Percentiles rank a stretch among this genome's conserved stretches.
Conservation (phyloP, 805 yeast species). For the Cyberlindnera saturnus region DNA sequence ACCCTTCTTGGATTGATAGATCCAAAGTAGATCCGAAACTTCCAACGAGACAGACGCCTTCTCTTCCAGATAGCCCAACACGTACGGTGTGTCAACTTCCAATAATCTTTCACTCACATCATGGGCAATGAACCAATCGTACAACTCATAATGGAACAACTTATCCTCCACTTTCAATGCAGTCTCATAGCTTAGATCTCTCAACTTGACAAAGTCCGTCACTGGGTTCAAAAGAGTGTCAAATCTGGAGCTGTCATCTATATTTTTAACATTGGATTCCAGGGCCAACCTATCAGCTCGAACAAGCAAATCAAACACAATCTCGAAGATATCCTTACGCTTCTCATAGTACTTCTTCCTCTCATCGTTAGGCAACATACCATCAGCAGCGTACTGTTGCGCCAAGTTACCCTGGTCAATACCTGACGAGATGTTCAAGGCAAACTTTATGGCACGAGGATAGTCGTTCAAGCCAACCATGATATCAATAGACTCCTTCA, state of each 20-base stretch:
- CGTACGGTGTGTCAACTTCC: constrained; percentile 75
- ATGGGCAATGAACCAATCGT: constrained; percentile 84
- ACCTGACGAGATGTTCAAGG: constrained; percentile 68
- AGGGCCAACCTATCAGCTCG: constrained; percentile 64
- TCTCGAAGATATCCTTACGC: constrained; percentile 56
- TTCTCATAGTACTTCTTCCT: constrained; percentile 44
- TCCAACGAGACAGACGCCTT: constrained; percentile 57
- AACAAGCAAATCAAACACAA: constrained; percentile 70
- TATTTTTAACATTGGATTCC: constrained; percentile 22
- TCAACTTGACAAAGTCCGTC: constrained; percentile 39
- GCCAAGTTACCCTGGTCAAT: constrained; percentile 58
- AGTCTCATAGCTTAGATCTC: constrained; percentile 68
- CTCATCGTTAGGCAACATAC: constrained; percentile 42
- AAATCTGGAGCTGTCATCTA: constrained; percentile 7
- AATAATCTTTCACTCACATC: constrained; percentile 72
- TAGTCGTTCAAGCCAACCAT: constrained; percentile 74
- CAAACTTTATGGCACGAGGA: constrained; percentile 81
- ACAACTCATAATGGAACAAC: constrained; percentile 84
- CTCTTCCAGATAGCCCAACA: constrained; percentile 70
- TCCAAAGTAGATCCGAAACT: constrained; percentile 82
- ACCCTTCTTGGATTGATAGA: constrained; percentile 78
- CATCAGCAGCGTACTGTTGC: constrained; percentile 48
- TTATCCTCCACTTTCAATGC: constrained; percentile 75
- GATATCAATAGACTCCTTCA: constrained; percentile 73
- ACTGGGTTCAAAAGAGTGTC: constrained; percentile 9